Evolutionary conservation across 2,329 filamentous ascomycete species (phyloP), one percentile per base, ranked within the genome.

Genomic region (Penicillium concentricum): DNA sequence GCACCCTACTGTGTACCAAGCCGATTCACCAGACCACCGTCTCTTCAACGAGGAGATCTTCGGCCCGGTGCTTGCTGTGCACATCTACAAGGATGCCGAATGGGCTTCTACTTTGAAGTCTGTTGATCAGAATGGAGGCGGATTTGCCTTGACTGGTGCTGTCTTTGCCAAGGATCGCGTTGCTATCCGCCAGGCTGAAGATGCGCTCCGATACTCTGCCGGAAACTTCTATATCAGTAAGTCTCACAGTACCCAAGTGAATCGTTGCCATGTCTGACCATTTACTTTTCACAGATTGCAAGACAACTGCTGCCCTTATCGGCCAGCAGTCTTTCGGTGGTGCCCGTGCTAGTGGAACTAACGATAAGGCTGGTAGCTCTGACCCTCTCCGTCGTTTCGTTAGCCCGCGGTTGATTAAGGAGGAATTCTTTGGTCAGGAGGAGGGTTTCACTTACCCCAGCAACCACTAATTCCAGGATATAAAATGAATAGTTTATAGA

Each of bases 31-130:
- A 0, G 75, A 82, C 55, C 90, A 94, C 78, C 81, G 81, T 60
- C 85, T 92, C 66, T 80, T 95, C 57, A 84, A 81, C 57, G 87
- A 84, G 44, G 91, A 95, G 75, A 85, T 94, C 62, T 95, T 95
- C 74, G 90, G 90, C 1, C 90, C 90, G 24, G 79, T 93, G 37
- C 79, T 93, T 42, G 82, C 84, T 18, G 77, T 87, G 4, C 84
- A 94, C 73, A 83, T 92, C 61, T 95, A 93, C 77, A 87, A 90
- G 55, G 90, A 95, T 69, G 75, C 74, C 18, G 82, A 86, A 44
- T 90, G 89, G 74, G 73, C 76, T 28, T 73, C 79, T 5, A 81
- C 82, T 45, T 82, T 83, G 75, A 79, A 81, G 66, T 64, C 68
- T 44, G 67, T 74, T 35, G 72, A 76, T 45, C 61, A 67, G 55